Conservation (phyloP, 805 yeast genomes). For the Wickerhamiella azymoides region DNA sequence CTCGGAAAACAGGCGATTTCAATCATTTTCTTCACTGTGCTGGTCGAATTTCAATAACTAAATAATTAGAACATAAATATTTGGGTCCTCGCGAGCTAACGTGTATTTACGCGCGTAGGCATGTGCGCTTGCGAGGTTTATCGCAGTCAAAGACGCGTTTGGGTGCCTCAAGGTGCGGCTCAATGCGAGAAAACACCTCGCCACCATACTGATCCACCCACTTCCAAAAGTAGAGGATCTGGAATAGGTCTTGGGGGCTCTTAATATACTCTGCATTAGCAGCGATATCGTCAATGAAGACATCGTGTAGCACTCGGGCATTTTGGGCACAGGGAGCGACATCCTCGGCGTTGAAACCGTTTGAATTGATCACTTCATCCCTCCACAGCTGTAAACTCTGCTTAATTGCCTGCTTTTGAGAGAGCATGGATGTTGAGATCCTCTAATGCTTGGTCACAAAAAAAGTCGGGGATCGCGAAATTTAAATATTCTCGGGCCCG, state of each 20-base stretch:
- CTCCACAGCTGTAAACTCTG: constrained; percentile 2
- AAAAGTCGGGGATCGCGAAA: neutral
- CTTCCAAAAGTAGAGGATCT: constrained; percentile 22
- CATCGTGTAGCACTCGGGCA: constrained; percentile 22
- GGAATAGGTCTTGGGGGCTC: constrained; percentile 17
- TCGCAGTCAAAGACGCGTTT: constrained; percentile 10
- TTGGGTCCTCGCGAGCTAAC: no score
- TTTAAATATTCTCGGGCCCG: constrained; percentile 1
- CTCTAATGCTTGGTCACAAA: neutral
- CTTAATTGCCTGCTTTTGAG: constrained; percentile 3
- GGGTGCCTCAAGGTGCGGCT: constrained; percentile 16
- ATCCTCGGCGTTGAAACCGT: constrained; percentile 17
- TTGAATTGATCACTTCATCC: constrained; percentile 1
- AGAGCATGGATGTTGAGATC: neutral
- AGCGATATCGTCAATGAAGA: constrained; percentile 21
- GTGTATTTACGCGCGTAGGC: neutral
- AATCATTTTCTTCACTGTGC: no score
- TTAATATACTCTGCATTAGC: constrained; percentile 18
- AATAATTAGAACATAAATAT: neutral
- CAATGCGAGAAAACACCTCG: constrained; percentile 19
- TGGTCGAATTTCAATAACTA: neutral
- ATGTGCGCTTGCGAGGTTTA: constrained; percentile 1
- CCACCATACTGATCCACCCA: constrained; percentile 21
- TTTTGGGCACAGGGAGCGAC: constrained; percentile 20
- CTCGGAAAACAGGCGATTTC: no score